Evolutionary conservation across 1,139 yeast species (phyloP).

Genomic region (Kodamaea sp.): DNA sequence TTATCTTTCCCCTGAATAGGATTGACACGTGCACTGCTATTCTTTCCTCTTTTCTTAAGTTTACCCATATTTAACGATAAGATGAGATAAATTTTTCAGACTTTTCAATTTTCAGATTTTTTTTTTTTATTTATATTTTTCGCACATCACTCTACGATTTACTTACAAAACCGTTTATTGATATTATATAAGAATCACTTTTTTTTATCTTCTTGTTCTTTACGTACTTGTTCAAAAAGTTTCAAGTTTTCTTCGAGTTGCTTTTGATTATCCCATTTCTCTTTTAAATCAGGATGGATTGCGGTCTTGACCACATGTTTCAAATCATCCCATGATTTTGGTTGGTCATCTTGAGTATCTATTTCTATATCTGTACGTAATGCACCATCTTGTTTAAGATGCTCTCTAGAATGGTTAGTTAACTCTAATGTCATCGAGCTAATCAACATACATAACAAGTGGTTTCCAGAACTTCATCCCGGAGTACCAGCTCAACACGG

Average conservation of each 20-base stretch:
- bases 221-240: slow-evolving; percentile 4
- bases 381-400: slow-evolving; percentile 62
- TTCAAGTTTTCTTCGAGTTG: slow-evolving; percentile 8
- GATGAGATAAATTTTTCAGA: slow-evolving; percentile 7
- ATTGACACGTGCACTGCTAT: slow-evolving; percentile 50
- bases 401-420: slow-evolving; percentile 45
- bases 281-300: slow-evolving; percentile 9
- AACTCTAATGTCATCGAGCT: slow-evolving; percentile 3
- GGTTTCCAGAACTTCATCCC: slow-evolving; percentile 76
- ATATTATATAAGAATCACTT: too few relatives aligned
- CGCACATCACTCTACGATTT: not conserved
- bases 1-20: slow-evolving; percentile 30
- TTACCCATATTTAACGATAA: slow-evolving; percentile 54
- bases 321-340: slow-evolving; percentile 39
- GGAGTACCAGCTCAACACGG: slow-evolving; percentile 42
- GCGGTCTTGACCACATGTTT: slow-evolving; percentile 22
- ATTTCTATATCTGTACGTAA: slow-evolving; percentile 56
- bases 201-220: too few relatives aligned
- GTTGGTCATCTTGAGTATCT: slow-evolving; percentile 41
- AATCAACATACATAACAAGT: slow-evolving; percentile 52
- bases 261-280: slow-evolving; percentile 9
- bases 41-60: slow-evolving; percentile 66
- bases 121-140: not conserved
- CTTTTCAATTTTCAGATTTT: too few relatives aligned
- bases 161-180: not conserved